phyloP scores from a whole-genome alignment of 169 alveolate species.

The Plasmodium gonderi region DNA sequence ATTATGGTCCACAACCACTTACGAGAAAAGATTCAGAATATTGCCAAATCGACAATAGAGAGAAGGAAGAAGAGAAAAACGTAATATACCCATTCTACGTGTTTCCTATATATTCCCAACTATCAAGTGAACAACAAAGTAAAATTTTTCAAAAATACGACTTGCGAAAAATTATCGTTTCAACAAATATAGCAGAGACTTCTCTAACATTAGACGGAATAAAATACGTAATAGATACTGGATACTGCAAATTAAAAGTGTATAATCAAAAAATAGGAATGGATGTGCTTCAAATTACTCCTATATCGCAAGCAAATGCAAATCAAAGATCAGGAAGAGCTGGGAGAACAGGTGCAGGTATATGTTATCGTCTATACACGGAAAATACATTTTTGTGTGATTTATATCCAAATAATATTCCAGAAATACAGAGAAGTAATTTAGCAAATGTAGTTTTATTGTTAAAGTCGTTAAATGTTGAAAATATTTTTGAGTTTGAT shows the following conservation, averaged over 20 bases:
- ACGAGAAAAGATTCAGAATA: no score
- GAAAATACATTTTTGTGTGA: constrained; percentile 96
- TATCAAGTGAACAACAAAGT: constrained; percentile 97
- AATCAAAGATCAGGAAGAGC: constrained; percentile 99
- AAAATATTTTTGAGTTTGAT: constrained; percentile 96
- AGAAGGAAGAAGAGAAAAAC: constrained; percentile 32
- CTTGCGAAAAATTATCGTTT: constrained; percentile 94
- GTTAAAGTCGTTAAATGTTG: constrained; percentile 97
- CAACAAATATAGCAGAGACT: constrained; percentile 99
- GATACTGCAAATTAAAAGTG: constrained; percentile 98
- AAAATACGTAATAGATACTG: constrained; percentile 98
- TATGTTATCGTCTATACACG: constrained; percentile 98
- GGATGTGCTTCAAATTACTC: constrained; percentile 99
- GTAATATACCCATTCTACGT: constrained; percentile 90
- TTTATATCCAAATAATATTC: constrained; percentile 97
- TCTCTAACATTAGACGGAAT: constrained; percentile 99
- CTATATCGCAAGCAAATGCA: constrained; percentile 99
- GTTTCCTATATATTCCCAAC: constrained; percentile 98
- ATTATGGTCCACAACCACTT: constrained; percentile 31
- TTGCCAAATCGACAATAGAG: no score
- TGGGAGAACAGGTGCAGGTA: constrained; percentile 99
- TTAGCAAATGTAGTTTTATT: constrained; percentile 98
- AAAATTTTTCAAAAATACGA: constrained; percentile 84
- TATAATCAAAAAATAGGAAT: constrained; percentile 99
- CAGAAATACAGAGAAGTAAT: constrained; percentile 99